These are phyloP conservation scores for Perilla frutescens DNA, from an alignment of 257 asterid species.

Conservation along the genomic window DNA sequence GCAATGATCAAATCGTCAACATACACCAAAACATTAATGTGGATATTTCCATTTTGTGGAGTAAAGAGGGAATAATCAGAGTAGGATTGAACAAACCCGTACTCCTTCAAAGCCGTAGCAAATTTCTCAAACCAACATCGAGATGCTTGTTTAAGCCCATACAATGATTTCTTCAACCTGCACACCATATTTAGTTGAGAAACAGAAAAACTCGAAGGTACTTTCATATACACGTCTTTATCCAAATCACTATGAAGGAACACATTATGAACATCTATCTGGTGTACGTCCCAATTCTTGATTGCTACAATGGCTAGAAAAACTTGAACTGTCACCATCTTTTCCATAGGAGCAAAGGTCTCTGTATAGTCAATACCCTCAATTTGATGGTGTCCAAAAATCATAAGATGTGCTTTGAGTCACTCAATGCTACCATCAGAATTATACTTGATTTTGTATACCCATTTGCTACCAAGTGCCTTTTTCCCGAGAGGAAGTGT, in stretches of 20 bases:
- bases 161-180: neutral
- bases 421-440: slow-evolving; percentile 9
- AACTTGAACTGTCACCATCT: slow-evolving; percentile 17
- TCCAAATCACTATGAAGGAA: slow-evolving; percentile 2
- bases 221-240: slow-evolving; percentile 21
- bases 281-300: slow-evolving; percentile 17
- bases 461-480: neutral
- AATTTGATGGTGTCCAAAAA: neutral
- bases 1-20: slow-evolving; percentile 33
- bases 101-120: neutral
- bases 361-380: neutral
- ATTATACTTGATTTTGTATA: slow-evolving; percentile 3
- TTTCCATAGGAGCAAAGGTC: neutral
- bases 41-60: neutral
- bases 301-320: neutral
- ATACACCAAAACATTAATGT: slow-evolving; percentile 18
- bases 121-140: slow-evolving; percentile 25
- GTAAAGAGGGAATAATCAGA: slow-evolving; percentile 26
- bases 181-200: neutral
- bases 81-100: slow-evolving; percentile 22
- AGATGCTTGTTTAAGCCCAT: neutral
- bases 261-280: slow-evolving; percentile 27
- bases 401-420: neutral
- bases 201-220: neutral
- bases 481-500: neutral